phyloP scores from a whole-genome alignment of 495 filamentous ascomycete genomes.

The Cercophora samala region DNA sequence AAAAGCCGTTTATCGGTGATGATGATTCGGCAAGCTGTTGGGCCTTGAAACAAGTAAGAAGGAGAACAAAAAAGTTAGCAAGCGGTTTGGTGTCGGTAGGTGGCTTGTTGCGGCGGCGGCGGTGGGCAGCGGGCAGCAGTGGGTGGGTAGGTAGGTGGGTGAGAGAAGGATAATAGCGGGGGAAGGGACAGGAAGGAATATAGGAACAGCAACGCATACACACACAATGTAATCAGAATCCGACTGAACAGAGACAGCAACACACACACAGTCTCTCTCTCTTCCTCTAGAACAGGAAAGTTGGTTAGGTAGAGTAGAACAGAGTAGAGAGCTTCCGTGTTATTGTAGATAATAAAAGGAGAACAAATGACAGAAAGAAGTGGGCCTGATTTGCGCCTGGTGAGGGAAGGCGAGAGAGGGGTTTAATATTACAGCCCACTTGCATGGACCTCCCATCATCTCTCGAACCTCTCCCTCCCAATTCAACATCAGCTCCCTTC shows the following conservation, averaged over 20 bases:
- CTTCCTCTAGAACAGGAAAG: too few species aligned
- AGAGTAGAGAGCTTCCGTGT: too few species aligned
- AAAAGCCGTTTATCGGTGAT: neutral
- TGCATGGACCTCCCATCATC: neutral
- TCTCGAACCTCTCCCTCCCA: neutral
- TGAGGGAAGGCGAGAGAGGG: slow-evolving; percentile 3
- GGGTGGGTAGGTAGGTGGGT: neutral
- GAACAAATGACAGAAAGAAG: neutral
- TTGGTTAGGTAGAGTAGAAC: neutral
- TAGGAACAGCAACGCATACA: neutral
- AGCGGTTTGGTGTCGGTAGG: neutral
- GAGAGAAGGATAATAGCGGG: slow-evolving; percentile 1
- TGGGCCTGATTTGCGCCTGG: slow-evolving; percentile 11
- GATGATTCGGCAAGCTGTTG: neutral
- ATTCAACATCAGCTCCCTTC: slow-evolving; percentile 12
- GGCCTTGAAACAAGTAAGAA: neutral
- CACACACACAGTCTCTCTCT: too few species aligned
- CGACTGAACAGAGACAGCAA: neutral
- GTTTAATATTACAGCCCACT: slow-evolving; percentile 4
- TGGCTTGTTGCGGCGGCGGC: neutral
- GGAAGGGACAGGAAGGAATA: neutral
- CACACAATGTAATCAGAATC: too few species aligned
- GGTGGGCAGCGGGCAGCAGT: neutral
- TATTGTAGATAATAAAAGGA: neutral
- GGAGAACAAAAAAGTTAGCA: neutral